phyloP scores from a whole-genome alignment of 2,329 filamentous ascomycete species.

The Endothia cerciana region DNA sequence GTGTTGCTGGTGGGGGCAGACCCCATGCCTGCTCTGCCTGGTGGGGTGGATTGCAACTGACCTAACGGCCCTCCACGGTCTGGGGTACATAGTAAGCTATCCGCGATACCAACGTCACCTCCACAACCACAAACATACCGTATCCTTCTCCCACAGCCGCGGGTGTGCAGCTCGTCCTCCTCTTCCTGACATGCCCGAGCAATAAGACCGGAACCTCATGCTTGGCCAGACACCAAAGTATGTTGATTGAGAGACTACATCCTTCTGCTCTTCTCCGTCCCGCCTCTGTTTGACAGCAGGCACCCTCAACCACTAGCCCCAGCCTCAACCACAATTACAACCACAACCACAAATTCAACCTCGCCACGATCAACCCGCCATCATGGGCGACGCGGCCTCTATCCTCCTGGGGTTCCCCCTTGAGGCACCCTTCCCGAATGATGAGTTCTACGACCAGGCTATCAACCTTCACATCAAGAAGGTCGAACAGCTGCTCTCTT shows the following conservation, averaged over 20 bases:
- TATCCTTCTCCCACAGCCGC: neutral
- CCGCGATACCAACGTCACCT: neutral
- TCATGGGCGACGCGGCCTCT: constrained; percentile 44
- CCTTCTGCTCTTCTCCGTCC: too few species aligned
- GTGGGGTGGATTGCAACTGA: neutral
- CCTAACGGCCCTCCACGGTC: neutral
- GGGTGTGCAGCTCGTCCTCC: neutral
- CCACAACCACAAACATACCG: neutral
- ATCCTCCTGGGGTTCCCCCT: constrained; percentile 49
- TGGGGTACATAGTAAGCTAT: neutral
- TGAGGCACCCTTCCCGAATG: constrained; percentile 32
- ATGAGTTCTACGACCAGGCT: constrained; percentile 46
- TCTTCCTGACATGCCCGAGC: neutral
- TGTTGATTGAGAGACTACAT: neutral
- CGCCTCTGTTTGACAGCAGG: neutral
- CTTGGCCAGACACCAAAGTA: neutral
- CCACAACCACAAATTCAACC: neutral
- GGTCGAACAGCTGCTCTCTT: constrained; percentile 43
- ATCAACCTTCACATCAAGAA: constrained; percentile 44
- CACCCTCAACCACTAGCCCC: neutral
- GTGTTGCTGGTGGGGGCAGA: neutral
- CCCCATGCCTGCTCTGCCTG: constrained; percentile 1
- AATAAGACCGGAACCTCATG: neutral
- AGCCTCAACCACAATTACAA: neutral
- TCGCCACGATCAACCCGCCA: neutral